Evolutionary conservation across 306 rosid species (phyloP).

Genomic region (Senna siamea): DNA sequence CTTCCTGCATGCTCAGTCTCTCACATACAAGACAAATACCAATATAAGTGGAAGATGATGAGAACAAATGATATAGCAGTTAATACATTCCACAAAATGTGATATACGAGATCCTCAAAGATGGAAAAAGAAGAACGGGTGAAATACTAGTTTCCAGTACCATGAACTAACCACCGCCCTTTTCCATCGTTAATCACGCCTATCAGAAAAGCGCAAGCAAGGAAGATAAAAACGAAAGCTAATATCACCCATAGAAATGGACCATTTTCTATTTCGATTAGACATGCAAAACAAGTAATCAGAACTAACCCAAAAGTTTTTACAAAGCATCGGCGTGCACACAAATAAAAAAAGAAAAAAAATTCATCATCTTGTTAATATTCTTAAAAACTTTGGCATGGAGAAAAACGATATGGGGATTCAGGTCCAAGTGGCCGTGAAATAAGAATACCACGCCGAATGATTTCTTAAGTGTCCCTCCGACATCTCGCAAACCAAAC

Average conservation of each 20-base stretch:
- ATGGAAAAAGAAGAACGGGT: no score
- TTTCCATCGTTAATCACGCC: neutral
- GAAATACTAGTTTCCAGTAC: neutral
- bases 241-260: neutral
- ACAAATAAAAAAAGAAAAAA: neutral
- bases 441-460: neutral
- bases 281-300: conserved; percentile 10
- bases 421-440: neutral
- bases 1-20: neutral
- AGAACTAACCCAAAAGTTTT: neutral
- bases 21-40: conserved; percentile 14
- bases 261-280: neutral
- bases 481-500: neutral
- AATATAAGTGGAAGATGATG: neutral
- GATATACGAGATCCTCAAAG: neutral
- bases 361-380: conserved; percentile 9
- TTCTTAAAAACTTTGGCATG: neutral
- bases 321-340: conserved; percentile 7
- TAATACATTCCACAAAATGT: neutral
- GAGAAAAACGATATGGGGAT: neutral
- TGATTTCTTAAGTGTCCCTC: neutral
- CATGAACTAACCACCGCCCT: neutral
- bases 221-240: neutral
- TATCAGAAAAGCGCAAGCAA: neutral
- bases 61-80: neutral